phyloP scores from a whole-genome alignment of 352 stramenopile genomes.

The Elongisporangium prolatum region DNA sequence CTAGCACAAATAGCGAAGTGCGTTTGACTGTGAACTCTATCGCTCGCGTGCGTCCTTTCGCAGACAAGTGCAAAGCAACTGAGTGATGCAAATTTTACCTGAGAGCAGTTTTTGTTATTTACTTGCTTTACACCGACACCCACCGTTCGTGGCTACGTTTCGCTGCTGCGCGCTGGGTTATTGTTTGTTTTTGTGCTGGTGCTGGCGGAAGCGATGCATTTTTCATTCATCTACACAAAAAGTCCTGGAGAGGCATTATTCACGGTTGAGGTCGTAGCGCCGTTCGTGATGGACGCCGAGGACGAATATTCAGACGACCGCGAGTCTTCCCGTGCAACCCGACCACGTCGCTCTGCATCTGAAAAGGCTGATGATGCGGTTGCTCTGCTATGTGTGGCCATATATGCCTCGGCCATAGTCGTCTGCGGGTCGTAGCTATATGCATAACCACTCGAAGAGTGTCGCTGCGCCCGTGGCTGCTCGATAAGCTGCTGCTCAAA shows the following conservation, averaged over 20 bases:
- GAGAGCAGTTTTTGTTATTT: background rate
- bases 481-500: slow-evolving; percentile 9
- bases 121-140: background rate
- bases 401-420: slow-evolving; percentile 74
- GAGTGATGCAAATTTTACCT: background rate
- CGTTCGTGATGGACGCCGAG: slow-evolving; percentile 1
- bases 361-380: slow-evolving; percentile 54
- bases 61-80: background rate
- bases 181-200: background rate
- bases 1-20: background rate
- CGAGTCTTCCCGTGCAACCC: slow-evolving; percentile 70
- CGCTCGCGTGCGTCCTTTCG: background rate
- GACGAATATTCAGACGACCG: slow-evolving; percentile 59
- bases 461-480: slow-evolving; percentile 40
- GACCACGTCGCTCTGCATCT: slow-evolving; percentile 53
- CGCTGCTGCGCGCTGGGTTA: background rate
- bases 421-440: slow-evolving; percentile 83
- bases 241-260: background rate
- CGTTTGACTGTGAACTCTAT: background rate
- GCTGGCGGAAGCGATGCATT: background rate
- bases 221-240: slow-evolving; percentile 1
- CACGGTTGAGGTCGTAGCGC: background rate
- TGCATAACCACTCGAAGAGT: slow-evolving; percentile 73
- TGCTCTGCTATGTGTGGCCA: slow-evolving; percentile 57
- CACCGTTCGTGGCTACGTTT: background rate